A percentile compares a stretch with the other conserved stretches of the same genome.
Evolutionary conservation across 2,329 filamentous ascomycete species (phyloP).

Genomic region (Rutstroemia sp.): DNA sequence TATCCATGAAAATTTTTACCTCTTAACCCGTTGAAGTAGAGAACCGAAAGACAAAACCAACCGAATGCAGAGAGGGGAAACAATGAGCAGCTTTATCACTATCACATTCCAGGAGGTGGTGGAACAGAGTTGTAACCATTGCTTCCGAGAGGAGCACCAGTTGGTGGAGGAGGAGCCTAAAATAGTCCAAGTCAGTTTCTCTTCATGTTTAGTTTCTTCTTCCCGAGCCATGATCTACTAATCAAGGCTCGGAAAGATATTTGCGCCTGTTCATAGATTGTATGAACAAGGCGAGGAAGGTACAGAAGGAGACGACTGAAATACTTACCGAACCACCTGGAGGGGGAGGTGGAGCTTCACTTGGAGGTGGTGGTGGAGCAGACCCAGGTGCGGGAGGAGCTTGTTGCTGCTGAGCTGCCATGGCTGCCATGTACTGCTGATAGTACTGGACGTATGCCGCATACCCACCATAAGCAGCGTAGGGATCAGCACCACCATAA

Average conservation of each 20-base stretch:
- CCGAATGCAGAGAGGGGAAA: background rate
- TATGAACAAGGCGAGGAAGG: background rate
- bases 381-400: slow-evolving; percentile 39
- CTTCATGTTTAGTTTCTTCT: background rate
- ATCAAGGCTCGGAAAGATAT: background rate
- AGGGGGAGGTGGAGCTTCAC: slow-evolving; percentile 51
- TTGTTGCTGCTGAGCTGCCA: slow-evolving; percentile 38
- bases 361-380: slow-evolving; percentile 50
- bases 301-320: background rate
- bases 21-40: background rate
- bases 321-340: slow-evolving; percentile 38
- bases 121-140: slow-evolving; percentile 55
- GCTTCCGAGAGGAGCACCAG: slow-evolving; percentile 44
- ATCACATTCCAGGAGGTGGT: slow-evolving; percentile 42
- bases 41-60: background rate
- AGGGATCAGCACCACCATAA: slow-evolving; percentile 68
- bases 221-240: background rate
- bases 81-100: background rate
- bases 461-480: slow-evolving; percentile 87
- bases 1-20: slow-evolving; percentile 4
- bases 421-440: slow-evolving; percentile 58
- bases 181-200: slow-evolving; percentile 7
- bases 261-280: too few relatives aligned
- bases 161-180: slow-evolving; percentile 49
- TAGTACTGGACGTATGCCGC: slow-evolving; percentile 68